phyloP scores from a whole-genome alignment of 495 filamentous ascomycete species.

The Xylaria cubensis region DNA sequence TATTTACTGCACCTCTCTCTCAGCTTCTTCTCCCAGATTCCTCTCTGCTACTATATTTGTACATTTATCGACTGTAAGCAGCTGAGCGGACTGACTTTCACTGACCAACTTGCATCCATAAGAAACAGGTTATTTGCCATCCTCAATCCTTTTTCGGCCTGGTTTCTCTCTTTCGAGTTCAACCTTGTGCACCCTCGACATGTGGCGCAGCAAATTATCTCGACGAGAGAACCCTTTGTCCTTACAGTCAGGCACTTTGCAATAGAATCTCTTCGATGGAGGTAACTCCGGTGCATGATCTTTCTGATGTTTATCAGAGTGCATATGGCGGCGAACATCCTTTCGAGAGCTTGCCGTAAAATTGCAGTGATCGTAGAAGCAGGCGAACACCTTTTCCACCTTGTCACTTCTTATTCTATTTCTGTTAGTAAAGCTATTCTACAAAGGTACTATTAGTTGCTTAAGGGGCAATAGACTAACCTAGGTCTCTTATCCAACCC shows the following conservation, averaged over 20 bases:
- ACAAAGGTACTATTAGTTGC: background rate
- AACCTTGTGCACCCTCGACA: background rate
- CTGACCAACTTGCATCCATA: too few species aligned
- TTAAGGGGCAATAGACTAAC: background rate
- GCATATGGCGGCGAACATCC: background rate
- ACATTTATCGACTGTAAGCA: too few species aligned
- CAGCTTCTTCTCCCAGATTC: too few species aligned
- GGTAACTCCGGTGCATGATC: background rate
- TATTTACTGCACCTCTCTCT: background rate
- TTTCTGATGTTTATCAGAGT: background rate
- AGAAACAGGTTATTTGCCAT: too few species aligned
- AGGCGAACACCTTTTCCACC: background rate
- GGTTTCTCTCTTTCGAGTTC: background rate
- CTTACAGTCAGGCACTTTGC: background rate
- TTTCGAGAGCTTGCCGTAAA: conserved; percentile 4
- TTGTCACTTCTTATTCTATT: background rate
- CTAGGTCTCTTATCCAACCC: background rate
- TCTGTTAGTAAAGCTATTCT: background rate
- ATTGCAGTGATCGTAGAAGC: background rate
- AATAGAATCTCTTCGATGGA: background rate
- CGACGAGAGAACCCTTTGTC: background rate
- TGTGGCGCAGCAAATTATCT: background rate
- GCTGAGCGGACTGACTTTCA: too few species aligned
- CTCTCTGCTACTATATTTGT: too few species aligned
- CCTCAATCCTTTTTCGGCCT: background rate